Base-by-base conservation (phyloP, 805 yeast genomes). In the Yamadazyma akitaensis region DNA sequence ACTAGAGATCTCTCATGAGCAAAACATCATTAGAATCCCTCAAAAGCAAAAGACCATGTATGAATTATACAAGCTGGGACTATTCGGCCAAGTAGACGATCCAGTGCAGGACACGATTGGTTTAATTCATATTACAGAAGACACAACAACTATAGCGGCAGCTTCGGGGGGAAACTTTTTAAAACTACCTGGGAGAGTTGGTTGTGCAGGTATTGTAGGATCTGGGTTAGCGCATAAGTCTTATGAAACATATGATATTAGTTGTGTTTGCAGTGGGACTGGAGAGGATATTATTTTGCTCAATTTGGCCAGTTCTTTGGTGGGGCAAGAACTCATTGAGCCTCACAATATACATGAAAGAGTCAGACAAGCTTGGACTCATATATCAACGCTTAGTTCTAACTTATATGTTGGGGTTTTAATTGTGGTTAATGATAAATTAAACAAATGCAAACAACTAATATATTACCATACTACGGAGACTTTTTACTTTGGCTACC, bases 101-200 rank as follows among this genome's bases (percentile, higher is more conserved):
- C 28, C 30, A 34, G 59, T 71, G 5, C 52, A 65, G 8, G 83
- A 78, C 53, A 78, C 82, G 0, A 64, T 78, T 16, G 82, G 82
- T 0, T 51, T 72, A 2, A 54, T 69, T 3, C 57, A 69, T 2
- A 36, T 51, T 26, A 12, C 42, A 26, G 42, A 42, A 3, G 18
- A 17, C 4, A 37, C 30, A 19, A 59, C 57, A 7, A 58, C 30
- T 21, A 51, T 54, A 28, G 76, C 72, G 0, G 57, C 74, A 0
- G 77, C 82, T 0, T 78, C 82, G 0, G 84, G 84, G 1, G 84
- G 84, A 0, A 74, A 76, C 44, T 63, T 76, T 48, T 69, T 76
- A 56, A 77, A 78, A 49, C 50, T 65, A 1, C 72, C 74, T 0
- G 80, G 81, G 0, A 51, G 84, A 43, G 61, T 77, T 2, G 81